Evolutionary conservation across 1,284 basidiomycete genomes (phyloP), one percentile per base, ranked within the genome.

Genomic region (Sutorius eximius): DNA sequence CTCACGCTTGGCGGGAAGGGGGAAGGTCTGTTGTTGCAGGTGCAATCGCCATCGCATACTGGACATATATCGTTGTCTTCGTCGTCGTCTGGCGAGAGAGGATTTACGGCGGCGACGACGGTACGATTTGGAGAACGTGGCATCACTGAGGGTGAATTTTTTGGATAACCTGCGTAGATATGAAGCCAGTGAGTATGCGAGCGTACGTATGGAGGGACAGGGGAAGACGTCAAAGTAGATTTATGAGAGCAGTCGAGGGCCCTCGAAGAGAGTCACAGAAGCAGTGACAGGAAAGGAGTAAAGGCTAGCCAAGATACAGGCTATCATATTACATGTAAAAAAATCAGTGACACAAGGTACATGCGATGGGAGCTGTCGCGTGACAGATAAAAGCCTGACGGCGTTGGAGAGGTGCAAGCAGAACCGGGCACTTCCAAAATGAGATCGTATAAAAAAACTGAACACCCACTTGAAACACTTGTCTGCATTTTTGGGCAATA

Each of bases 41-140:
- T 90, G 76, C 89, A 91, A 66, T 89, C 85, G 67, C 86, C 85
- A 78, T 90, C 89, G 87, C 89, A 91, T 60, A 91, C 87, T 18
- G 87, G 87, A 71, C 89, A 91, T 58, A 91, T 89, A 70, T 89
- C 85, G 82, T 83, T 80, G 78, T 90, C 87, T 69, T 88, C 85
- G 75, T 83, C 81, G 72, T 81, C 79, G 71, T 76, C 75, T 63
- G 57, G 65, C 46, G 59, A 67, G 59, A 65, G 64, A 53, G 59
- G 63, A 60, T 68, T 67, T 67, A 66, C 70, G 71, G 32, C 71
- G 71, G 57, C 68, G 77, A 70, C 80, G 79, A 80, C 70, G 77
- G 81, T 85, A 84, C 82, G 75, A 77, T 82, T 70, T 76, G 81
- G 78, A 82, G 83, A 73, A 83, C 77, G 72, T 77, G 83, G 76